Conservation (phyloP, 139 green algal species). For the Chlamydomonas sp. region DNA sequence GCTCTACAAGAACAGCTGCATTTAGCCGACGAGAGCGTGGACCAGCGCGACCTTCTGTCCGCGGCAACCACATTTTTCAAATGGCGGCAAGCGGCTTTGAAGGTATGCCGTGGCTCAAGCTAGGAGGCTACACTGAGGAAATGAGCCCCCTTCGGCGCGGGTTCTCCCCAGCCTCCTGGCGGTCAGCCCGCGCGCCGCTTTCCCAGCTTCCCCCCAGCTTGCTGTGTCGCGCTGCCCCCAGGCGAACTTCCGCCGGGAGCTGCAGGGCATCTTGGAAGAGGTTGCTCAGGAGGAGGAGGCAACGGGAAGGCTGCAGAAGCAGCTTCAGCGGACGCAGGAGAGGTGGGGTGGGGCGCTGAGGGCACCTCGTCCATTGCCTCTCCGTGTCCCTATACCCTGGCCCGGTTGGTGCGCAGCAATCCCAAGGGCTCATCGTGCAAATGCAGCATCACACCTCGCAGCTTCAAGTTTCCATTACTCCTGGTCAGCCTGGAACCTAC, state of each 20-base stretch:
- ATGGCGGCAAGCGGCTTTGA: conserved; percentile 35
- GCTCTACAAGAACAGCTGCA: too few species aligned
- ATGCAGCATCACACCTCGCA: too few species aligned
- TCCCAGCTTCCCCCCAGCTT: not conserved
- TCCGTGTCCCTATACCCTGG: too few species aligned
- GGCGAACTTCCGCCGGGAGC: conserved; percentile 38
- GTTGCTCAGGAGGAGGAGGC: conserved; percentile 32
- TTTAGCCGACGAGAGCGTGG: not conserved
- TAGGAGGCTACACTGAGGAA: too few species aligned
- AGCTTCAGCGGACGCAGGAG: conserved; percentile 17
- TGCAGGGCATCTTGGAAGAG: conserved; percentile 29
- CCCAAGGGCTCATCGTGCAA: too few species aligned
- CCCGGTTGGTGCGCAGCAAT: not conserved
- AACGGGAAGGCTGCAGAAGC: not conserved
- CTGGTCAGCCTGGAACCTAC: too few species aligned
- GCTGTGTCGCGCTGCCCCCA: not conserved
- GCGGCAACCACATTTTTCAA: conserved; percentile 31
- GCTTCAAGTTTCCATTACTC: too few species aligned
- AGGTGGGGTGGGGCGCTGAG: not conserved
- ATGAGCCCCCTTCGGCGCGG: too few species aligned
- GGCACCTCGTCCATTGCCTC: too few species aligned
- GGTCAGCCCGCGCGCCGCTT: not conserved
- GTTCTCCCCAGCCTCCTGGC: not conserved
- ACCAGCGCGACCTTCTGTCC: not conserved
- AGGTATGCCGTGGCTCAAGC: not conserved